A percentile compares a stretch with the other conserved stretches of the same genome.
Evolutionary conservation across 495 filamentous ascomycete genomes (phyloP).

Genomic region (Penicillium salamii): DNA sequence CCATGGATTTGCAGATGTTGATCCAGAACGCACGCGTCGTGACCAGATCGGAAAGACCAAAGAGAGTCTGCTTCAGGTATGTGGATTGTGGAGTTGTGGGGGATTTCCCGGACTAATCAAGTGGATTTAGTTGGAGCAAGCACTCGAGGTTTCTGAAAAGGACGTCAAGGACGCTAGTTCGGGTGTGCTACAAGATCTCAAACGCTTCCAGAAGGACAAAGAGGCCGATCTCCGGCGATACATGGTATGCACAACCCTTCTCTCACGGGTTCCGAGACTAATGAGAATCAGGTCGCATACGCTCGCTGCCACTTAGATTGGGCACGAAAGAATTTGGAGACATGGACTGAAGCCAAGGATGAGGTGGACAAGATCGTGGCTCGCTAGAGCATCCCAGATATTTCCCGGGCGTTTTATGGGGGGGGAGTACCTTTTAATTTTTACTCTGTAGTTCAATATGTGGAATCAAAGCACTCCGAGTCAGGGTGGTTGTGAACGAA

Average conservation of each 20-base stretch:
- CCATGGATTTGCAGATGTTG: slow-evolving; percentile 92
- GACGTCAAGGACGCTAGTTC: slow-evolving; percentile 89
- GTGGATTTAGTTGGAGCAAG: slow-evolving; percentile 74
- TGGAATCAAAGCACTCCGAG: too few species aligned
- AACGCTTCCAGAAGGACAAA: slow-evolving; percentile 89
- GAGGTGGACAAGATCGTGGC: slow-evolving; percentile 85
- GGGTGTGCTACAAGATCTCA: slow-evolving; percentile 82
- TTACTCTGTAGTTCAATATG: neutral
- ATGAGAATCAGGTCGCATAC: slow-evolving; percentile 70
- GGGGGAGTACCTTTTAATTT: neutral
- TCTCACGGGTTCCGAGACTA: slow-evolving; percentile 2
- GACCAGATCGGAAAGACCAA: slow-evolving; percentile 94
- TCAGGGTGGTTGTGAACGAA: too few species aligned
- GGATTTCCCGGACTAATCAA: slow-evolving; percentile 5
- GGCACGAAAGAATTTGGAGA: slow-evolving; percentile 95
- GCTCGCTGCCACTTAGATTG: slow-evolving; percentile 94
- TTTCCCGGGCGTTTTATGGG: neutral
- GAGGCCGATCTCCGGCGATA: slow-evolving; percentile 90
- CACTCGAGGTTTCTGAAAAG: slow-evolving; percentile 76
- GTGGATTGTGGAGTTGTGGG: slow-evolving; percentile 8
- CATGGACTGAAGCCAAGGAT: slow-evolving; percentile 92
- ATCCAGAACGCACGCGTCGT: slow-evolving; percentile 86
- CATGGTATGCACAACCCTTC: slow-evolving; percentile 66
- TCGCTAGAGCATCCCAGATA: slow-evolving; percentile 32
- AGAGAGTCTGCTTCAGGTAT: slow-evolving; percentile 64